phyloP scores from a whole-genome alignment of 495 filamentous ascomycete species.

The Aspergillus baeticus region DNA sequence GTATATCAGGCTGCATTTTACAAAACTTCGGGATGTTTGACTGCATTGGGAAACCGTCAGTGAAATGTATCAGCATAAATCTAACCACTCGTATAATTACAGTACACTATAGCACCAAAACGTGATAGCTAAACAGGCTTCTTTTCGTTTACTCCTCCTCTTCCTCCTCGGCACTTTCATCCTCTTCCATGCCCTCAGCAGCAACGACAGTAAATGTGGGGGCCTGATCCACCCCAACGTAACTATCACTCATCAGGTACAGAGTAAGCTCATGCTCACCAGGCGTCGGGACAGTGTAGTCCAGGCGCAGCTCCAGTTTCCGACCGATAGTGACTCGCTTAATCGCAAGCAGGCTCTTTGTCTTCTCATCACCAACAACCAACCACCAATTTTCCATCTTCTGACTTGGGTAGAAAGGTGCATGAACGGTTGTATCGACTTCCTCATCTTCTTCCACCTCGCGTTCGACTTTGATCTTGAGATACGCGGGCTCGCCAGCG shows the following conservation, averaged over 20 bases:
- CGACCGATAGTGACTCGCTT: constrained; percentile 87
- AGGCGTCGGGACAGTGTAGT: constrained; percentile 82
- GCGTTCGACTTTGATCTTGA: constrained; percentile 84
- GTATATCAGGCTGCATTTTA: too few species aligned
- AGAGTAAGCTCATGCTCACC: constrained; percentile 87
- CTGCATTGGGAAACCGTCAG: too few species aligned
- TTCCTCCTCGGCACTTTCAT: constrained; percentile 80
- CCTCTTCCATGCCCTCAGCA: constrained; percentile 93
- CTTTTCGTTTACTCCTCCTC: constrained; percentile 54
- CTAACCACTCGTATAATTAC: constrained; percentile 23
- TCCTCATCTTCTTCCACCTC: constrained; percentile 77
- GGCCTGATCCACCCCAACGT: constrained; percentile 95
- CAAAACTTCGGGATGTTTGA: too few species aligned
- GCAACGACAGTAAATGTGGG: constrained; percentile 82
- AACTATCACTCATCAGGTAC: constrained; percentile 97
- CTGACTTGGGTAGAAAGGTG: constrained; percentile 86
- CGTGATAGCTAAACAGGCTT: constrained; percentile 14
- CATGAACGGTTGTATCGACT: constrained; percentile 82
- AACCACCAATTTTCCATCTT: constrained; percentile 99
- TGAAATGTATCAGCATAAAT: neutral
- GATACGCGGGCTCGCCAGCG: constrained; percentile 75
- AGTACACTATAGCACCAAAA: constrained; percentile 21
- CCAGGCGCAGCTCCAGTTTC: constrained; percentile 73
- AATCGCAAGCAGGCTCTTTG: constrained; percentile 83
- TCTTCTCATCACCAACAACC: constrained; percentile 84